A percentile compares a stretch with the other conserved stretches of the same genome.
These are phyloP conservation scores for Cryphonectria naterciae DNA, from an alignment of 2,329 filamentous ascomycete species.

Conservation along the genomic window DNA sequence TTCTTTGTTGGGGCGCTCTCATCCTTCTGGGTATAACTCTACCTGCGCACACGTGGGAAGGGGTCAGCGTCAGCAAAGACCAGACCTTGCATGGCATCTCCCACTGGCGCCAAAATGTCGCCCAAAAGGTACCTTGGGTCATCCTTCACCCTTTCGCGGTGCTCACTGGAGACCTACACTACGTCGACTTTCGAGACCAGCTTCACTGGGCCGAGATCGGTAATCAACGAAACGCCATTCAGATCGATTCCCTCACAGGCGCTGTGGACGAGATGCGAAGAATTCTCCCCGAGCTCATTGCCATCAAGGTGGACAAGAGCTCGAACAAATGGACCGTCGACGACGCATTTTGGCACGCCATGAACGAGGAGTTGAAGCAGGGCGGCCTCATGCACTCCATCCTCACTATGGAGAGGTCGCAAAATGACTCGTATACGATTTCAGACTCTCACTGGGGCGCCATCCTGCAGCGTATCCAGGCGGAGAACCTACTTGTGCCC, in stretches of 20 bases:
- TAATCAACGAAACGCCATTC: constrained; percentile 34
- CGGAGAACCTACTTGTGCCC: constrained; percentile 37
- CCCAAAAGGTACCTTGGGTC: constrained; percentile 26
- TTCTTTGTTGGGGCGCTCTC: constrained; percentile 14
- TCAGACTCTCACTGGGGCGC: constrained; percentile 54
- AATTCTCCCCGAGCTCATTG: constrained; percentile 60
- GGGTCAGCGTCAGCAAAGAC: constrained; percentile 17
- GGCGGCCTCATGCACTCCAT: constrained; percentile 46
- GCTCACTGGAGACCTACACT: constrained; percentile 24
- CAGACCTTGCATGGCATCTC: neutral
- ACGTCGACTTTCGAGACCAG: constrained; percentile 22
- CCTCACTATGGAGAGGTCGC: constrained; percentile 49
- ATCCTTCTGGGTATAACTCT: constrained; percentile 19
- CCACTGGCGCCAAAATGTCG: constrained; percentile 25
- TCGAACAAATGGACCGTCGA: constrained; percentile 45
- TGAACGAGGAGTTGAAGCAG: constrained; percentile 57
- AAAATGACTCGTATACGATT: constrained; percentile 44
- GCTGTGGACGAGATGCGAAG: constrained; percentile 22
- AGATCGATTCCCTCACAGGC: constrained; percentile 9
- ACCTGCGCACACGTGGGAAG: constrained; percentile 21
- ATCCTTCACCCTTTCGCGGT: constrained; percentile 25
- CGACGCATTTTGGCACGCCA: constrained; percentile 67
- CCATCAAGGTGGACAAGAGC: constrained; percentile 53
- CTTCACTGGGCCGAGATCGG: constrained; percentile 31
- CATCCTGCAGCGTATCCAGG: constrained; percentile 47